Evolutionary conservation across 306 rosid species (phyloP).

Genomic region (Gleditsia sinensis): DNA sequence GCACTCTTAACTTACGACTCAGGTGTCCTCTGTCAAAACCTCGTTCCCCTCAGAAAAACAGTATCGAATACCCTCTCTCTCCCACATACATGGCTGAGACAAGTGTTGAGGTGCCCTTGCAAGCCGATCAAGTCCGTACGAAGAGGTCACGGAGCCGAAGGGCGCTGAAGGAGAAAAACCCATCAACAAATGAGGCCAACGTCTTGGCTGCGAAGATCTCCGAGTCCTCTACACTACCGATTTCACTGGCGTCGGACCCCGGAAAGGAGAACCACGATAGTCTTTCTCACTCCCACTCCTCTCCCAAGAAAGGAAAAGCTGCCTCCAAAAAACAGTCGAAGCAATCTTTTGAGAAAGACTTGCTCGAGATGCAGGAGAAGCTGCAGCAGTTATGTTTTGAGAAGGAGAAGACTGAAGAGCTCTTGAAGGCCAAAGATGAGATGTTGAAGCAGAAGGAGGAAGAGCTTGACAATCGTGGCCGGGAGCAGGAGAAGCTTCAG

Average conservation of each 20-base stretch:
- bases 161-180: constrained; percentile 70
- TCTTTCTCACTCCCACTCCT: constrained; percentile 45
- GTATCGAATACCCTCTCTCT: neutral
- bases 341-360: constrained; percentile 64
- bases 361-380: constrained; percentile 82
- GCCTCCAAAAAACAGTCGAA: constrained; percentile 62
- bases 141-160: constrained; percentile 61
- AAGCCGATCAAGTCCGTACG: constrained; percentile 2
- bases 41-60: no score
- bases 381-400: constrained; percentile 63
- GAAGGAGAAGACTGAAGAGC: constrained; percentile 82
- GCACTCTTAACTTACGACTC: neutral
- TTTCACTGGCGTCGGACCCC: constrained; percentile 1
- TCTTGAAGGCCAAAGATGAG: constrained; percentile 76
- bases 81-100: constrained; percentile 59
- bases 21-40: neutral
- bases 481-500: constrained; percentile 76
- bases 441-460: constrained; percentile 71
- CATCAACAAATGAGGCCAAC: constrained; percentile 44
- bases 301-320: constrained; percentile 54
- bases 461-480: constrained; percentile 61
- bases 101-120: constrained; percentile 29
- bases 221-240: constrained; percentile 24
- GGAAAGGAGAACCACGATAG: constrained; percentile 51
- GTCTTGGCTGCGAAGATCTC: constrained; percentile 34